phyloP scores from a whole-genome alignment of 768 basidiomycete genomes.

The Podaxis mareebaensis region DNA sequence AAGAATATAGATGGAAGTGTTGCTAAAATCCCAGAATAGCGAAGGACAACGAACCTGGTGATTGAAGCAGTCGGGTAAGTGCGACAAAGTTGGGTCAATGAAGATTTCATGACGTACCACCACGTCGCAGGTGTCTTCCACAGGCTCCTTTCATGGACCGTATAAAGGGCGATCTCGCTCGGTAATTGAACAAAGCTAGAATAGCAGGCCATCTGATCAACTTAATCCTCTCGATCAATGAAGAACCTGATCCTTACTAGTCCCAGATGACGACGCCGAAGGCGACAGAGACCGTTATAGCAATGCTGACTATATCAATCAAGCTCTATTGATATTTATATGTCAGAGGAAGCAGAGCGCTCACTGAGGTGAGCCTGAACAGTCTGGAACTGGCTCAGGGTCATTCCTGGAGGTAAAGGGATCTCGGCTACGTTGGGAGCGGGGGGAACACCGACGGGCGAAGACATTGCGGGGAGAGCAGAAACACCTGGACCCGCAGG shows the following conservation, averaged over 20 bases:
- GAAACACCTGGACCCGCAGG: background rate
- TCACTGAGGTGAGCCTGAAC: slow-evolving; percentile 6
- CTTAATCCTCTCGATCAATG: background rate
- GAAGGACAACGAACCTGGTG: slow-evolving; percentile 5
- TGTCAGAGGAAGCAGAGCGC: background rate
- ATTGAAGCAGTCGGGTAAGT: background rate
- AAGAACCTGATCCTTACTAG: slow-evolving; percentile 1
- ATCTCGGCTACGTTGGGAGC: background rate
- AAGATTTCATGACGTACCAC: background rate
- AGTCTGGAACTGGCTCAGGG: background rate
- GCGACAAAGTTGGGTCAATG: too few species aligned
- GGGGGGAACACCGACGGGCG: background rate
- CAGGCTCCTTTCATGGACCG: background rate
- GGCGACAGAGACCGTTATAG: slow-evolving; percentile 6
- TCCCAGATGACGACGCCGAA: slow-evolving; percentile 12
- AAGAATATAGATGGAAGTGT: slow-evolving; percentile 9
- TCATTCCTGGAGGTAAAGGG: slow-evolving; percentile 6
- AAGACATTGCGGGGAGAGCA: background rate
- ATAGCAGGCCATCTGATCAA: background rate
- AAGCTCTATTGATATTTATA: background rate
- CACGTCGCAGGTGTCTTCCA: slow-evolving; percentile 11
- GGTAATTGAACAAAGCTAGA: slow-evolving; percentile 8
- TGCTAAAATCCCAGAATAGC: slow-evolving; percentile 10
- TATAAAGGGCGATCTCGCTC: slow-evolving; percentile 10
- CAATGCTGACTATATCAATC: slow-evolving; percentile 1